Conservation (phyloP, 2,329 filamentous ascomycete genomes). For the Byssothecium circinans region DNA sequence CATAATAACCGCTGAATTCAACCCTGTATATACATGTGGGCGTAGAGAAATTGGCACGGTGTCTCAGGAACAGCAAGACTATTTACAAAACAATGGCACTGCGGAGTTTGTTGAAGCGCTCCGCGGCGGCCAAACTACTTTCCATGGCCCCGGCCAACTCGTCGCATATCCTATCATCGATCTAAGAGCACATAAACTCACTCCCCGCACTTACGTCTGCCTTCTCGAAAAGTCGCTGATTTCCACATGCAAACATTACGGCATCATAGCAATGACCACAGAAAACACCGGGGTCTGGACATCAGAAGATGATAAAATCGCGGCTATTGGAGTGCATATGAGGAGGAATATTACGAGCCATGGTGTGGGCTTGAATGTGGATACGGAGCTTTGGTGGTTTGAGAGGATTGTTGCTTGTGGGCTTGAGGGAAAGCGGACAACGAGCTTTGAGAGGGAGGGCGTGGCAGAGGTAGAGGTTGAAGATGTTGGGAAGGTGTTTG, state of each 20-base stretch:
- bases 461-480: conserved; percentile 40
- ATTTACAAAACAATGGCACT: conserved; percentile 43
- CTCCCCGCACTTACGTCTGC: conserved; percentile 74
- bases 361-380: conserved; percentile 80
- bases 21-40: conserved; percentile 86
- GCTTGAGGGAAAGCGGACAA: conserved; percentile 74
- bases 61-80: conserved; percentile 47
- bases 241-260: conserved; percentile 62
- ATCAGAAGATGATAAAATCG: conserved; percentile 66
- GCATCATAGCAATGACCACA: conserved; percentile 64
- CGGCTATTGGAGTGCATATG: conserved; percentile 89
- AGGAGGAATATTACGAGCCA: conserved; percentile 80
- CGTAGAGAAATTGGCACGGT: conserved; percentile 69
- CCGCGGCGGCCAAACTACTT: conserved; percentile 90
- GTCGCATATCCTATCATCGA: conserved; percentile 94
- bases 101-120: conserved; percentile 70
- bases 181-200: conserved; percentile 67
- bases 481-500: conserved; percentile 46
- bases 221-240: conserved; percentile 78
- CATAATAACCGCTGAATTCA: conserved; percentile 79
- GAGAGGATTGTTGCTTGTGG: conserved; percentile 88
- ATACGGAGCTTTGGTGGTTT: conserved; percentile 65
- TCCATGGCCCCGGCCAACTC: conserved; percentile 91
- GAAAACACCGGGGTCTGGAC: conserved; percentile 85
- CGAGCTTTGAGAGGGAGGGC: conserved; percentile 67